A percentile compares a stretch with the other conserved stretches of the same genome.
Evolutionary conservation across 23 red algal genomes (phyloP).

Genomic region (Chondrus crispus): DNA sequence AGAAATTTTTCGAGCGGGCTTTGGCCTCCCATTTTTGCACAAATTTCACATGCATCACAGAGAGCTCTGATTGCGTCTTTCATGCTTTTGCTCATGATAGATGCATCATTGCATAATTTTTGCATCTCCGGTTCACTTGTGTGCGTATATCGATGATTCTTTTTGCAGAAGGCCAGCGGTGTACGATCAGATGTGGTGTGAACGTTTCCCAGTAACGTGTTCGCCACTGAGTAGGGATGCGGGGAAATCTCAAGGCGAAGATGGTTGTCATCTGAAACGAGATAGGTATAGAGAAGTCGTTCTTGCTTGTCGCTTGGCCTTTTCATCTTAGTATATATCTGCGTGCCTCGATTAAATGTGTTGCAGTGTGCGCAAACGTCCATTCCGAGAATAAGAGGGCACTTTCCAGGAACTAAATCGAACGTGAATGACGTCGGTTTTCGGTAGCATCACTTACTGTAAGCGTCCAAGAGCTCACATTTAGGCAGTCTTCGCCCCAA

Average conservation of each 20-base stretch:
- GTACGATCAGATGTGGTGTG: neutral
- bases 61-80: neutral
- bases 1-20: neutral
- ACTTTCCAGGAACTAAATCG: neutral
- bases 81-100: neutral
- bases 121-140: neutral
- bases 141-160: neutral
- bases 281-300: neutral
- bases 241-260: neutral
- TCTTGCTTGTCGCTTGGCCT: neutral
- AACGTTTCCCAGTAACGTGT: slow-evolving; percentile 15
- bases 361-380: neutral
- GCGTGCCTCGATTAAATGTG: neutral
- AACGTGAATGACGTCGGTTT: neutral
- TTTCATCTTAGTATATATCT: neutral
- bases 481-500: too few species aligned
- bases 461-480: slow-evolving; percentile 24
- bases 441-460: neutral
- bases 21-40: neutral
- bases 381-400: slow-evolving; percentile 6
- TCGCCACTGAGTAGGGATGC: neutral
- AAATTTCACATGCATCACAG: neutral
- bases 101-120: neutral
- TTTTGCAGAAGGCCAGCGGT: neutral
- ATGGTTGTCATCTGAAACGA: neutral